Evolutionary conservation across 2,329 filamentous ascomycete genomes (phyloP).

Genomic region (Coniochaeta sp.): DNA sequence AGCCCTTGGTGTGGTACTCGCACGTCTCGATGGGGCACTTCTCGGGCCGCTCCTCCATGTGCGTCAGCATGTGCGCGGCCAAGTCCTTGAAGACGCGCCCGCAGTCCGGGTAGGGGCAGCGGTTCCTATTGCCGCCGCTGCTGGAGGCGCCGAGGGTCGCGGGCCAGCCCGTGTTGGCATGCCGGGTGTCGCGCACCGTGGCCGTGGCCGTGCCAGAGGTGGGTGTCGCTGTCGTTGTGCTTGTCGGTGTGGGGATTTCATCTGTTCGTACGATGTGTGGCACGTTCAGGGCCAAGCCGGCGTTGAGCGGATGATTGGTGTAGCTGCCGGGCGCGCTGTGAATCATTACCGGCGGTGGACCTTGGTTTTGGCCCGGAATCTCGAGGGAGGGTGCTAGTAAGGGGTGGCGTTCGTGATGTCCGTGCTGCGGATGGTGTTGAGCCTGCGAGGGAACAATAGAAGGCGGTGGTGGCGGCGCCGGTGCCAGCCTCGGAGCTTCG

Average conservation of each 20-base stretch:
- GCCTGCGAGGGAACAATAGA: slow-evolving; percentile 6
- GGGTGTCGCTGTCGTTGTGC: not conserved
- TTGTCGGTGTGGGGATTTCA: not conserved
- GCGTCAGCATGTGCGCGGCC: slow-evolving; percentile 91
- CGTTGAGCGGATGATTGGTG: slow-evolving; percentile 12
- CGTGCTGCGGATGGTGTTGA: slow-evolving; percentile 5
- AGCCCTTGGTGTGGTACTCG: slow-evolving; percentile 90
- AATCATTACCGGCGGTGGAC: slow-evolving; percentile 13
- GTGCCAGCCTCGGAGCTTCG: slow-evolving; percentile 20
- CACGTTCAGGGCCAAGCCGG: slow-evolving; percentile 9
- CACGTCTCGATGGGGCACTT: slow-evolving; percentile 93
- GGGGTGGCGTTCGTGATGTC: not conserved
- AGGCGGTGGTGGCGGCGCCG: slow-evolving; percentile 15
- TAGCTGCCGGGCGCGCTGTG: slow-evolving; percentile 12
- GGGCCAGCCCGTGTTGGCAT: slow-evolving; percentile 5
- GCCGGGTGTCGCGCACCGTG: not conserved
- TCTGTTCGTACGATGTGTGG: not conserved
- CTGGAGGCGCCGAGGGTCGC: slow-evolving; percentile 7
- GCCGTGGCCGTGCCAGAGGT: not conserved
- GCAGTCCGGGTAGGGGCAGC: slow-evolving; percentile 51
- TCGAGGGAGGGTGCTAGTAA: slow-evolving; percentile 16
- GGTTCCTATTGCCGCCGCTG: slow-evolving; percentile 20
- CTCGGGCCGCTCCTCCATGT: slow-evolving; percentile 87
- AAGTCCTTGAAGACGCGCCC: slow-evolving; percentile 56
- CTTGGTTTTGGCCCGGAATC: slow-evolving; percentile 5